Base-by-base conservation (phyloP, 2,329 filamentous ascomycete species). In the Fusarium metavorans region DNA sequence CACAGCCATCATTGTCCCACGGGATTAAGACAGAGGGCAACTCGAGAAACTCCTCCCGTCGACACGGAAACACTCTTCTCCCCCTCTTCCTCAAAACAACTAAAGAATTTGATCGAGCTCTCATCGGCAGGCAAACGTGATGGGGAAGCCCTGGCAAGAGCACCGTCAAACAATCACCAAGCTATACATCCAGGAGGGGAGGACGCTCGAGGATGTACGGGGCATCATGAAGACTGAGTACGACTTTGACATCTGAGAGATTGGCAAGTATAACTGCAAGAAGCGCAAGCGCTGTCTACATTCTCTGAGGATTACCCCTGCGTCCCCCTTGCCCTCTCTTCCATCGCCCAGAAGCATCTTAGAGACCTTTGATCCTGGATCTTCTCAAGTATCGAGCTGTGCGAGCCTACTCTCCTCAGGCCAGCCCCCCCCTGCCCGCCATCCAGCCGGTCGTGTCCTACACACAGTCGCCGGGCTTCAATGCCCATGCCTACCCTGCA, bases 81-180 rank as follows among this genome's bases (percentile, higher is more conserved):
- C 16, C 8, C 37, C 32, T 18, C 11, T 56, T 56, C n/a, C 48
- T 52, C 48, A 13, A 56, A 5, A 10, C 9, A 14, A 1, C 18
- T 18, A 23, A 9, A 6, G 2, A 30, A 16, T 16, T 37, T n/a
- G 35, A 37, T 37, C 16, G 16, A 37, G 30, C 5, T 14, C 41
- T 8, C 43, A 25, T 48, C 13, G 23, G 20, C 20, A 14, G 43
- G 43, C 27, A 68, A 69, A 48, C 71, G 82, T 70, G 59, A 87
- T 87, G 85, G 85, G 84, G 25, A 87, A 87, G 71, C 74, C 80
- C 14, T 88, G 86, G 86, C 77, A 81, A 6, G 77, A 81, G 25
- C 73, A 84, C 77, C 81, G 78, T 34, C 63, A 71, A 1, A 73
- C 69, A 27, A 87, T 88, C 66, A 77, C 81, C 41, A 72, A 71